These are phyloP conservation scores for Xerophyta viscosa DNA, from an alignment of 106 monocot species.

Conservation along the genomic window DNA sequence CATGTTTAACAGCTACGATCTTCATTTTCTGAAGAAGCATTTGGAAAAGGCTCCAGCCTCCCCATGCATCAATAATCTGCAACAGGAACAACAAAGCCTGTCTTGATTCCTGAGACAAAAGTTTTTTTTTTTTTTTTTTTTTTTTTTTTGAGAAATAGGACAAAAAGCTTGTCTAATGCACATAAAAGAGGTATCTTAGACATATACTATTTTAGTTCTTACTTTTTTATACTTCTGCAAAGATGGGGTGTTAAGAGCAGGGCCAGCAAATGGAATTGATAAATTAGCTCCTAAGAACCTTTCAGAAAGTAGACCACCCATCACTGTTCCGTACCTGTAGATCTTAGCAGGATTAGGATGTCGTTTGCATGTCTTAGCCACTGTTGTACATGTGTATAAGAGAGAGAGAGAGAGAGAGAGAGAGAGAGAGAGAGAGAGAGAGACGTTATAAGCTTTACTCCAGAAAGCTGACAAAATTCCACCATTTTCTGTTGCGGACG, in stretches of 20 bases:
- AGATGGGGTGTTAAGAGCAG: slow-evolving; percentile 90
- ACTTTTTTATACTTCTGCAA: slow-evolving; percentile 96
- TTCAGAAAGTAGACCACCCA: slow-evolving; percentile 94
- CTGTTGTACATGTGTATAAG: slow-evolving; percentile 19
- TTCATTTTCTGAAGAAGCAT: slow-evolving; percentile 60
- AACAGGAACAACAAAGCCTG: too few species aligned
- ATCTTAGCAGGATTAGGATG: not conserved
- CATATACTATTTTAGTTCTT: too few species aligned
- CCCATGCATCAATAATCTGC: slow-evolving; percentile 98
- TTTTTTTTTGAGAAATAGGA: too few species aligned
- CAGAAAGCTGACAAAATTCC: slow-evolving; percentile 76
- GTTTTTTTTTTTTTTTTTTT: too few species aligned
- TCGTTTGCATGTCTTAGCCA: not conserved
- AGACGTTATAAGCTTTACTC: slow-evolving; percentile 91
- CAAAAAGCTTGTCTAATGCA: too few species aligned
- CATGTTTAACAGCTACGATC: slow-evolving; percentile 63
- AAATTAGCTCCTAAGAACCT: slow-evolving; percentile 89
- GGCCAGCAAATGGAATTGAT: slow-evolving; percentile 83
- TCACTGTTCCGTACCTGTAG: slow-evolving; percentile 94
- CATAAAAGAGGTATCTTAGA: too few species aligned
- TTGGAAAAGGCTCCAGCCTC: slow-evolving; percentile 83
- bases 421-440: slow-evolving; percentile 37
- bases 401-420: too few species aligned
- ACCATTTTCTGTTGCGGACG: slow-evolving; percentile 90
- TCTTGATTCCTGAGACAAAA: too few species aligned